Base-by-base conservation (phyloP, 2,329 filamentous ascomycete genomes). In the Hypoxylon sp. region DNA sequence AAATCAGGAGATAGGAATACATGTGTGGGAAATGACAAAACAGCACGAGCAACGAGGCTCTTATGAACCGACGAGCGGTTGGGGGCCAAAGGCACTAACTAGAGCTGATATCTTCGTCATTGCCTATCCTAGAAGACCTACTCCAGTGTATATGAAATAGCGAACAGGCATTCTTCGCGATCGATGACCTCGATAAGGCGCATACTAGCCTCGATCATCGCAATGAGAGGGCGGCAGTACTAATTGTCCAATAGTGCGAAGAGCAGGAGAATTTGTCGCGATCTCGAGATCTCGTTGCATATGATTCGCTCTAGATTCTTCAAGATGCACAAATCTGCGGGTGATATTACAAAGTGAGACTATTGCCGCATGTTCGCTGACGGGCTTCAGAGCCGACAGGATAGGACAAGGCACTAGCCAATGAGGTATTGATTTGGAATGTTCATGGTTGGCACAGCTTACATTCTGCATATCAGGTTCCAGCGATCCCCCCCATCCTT, bases 331-430 rank as follows among this genome's bases (percentile, higher is more conserved):
- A 52, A 25, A 38, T 36, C 19, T 43, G 51, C 51, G 5, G 17
- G 52, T 30, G 28, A 57, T 34, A 34, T 34, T 19, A 46, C 23
- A 13, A 43, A 55, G 17, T 43, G 6, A 7, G 21, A 55, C 30
- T 7, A 30, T 28, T 21, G 13, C 23, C 46, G 53, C 53, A 34
- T 11, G 14, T 57, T 45, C 13, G 38, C 53, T 57, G 53, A 57
- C 38, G 17, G 17, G 41, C 53, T 21, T 34, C 9, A 10, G 53
- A 17, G 17, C 17, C 28, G 17, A 43, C 19, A 32, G 23, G 41
- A 34, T 6, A 13, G 28, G 23, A 32, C 38, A 46, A 34, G 46
- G 28, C 19, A 48, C 14, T 2, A 23, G 25, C 25, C 48, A 52
- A 56, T 50, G 2, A 21, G 5, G n/a, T 28, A 19, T 60, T 36